These are phyloP conservation scores for Cupressus sempervirens DNA, from an alignment of 75 land plant genomes.

Conservation along the genomic window DNA sequence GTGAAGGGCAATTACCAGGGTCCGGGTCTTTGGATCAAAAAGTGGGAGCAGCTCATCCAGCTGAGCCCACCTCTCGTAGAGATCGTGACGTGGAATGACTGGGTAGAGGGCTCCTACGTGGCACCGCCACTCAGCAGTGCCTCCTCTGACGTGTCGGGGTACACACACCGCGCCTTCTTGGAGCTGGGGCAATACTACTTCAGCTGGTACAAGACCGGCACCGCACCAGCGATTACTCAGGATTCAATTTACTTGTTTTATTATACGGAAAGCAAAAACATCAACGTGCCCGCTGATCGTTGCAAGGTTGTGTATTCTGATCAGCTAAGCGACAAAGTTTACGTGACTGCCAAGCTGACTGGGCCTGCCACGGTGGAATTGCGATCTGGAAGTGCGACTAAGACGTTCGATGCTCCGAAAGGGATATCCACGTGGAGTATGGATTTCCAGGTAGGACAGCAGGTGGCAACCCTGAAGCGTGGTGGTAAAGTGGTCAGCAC, in stretches of 20 bases:
- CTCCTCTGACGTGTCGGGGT: slow-evolving; percentile 1
- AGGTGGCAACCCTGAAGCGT: slow-evolving; percentile 3
- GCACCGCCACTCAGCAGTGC: background rate
- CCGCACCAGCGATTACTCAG: background rate
- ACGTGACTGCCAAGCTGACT: slow-evolving; percentile 12
- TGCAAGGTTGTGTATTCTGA: background rate
- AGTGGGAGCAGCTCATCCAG: slow-evolving; percentile 24
- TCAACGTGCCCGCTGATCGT: slow-evolving; percentile 1
- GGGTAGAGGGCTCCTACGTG: slow-evolving; percentile 26
- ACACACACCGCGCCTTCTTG: slow-evolving; percentile 23
- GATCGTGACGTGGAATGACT: slow-evolving; percentile 32
- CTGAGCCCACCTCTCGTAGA: slow-evolving; percentile 14
- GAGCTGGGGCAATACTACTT: slow-evolving; percentile 24
- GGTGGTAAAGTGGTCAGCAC: background rate
- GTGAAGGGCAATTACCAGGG: slow-evolving; percentile 31
- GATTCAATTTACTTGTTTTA: slow-evolving; percentile 9
- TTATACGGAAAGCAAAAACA: slow-evolving; percentile 13
- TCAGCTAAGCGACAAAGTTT: slow-evolving; percentile 3
- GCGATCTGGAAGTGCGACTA: background rate
- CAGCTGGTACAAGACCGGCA: slow-evolving; percentile 24
- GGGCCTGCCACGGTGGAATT: slow-evolving; percentile 10
- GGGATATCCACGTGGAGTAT: slow-evolving; percentile 12
- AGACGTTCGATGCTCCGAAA: slow-evolving; percentile 7
- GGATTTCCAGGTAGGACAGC: slow-evolving; percentile 14
- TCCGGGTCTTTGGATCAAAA: slow-evolving; percentile 19